Evolutionary conservation across 192 early-diverging fungal species (phyloP), one percentile per base, ranked within the genome.

Genomic region (Coemansia sp.): DNA sequence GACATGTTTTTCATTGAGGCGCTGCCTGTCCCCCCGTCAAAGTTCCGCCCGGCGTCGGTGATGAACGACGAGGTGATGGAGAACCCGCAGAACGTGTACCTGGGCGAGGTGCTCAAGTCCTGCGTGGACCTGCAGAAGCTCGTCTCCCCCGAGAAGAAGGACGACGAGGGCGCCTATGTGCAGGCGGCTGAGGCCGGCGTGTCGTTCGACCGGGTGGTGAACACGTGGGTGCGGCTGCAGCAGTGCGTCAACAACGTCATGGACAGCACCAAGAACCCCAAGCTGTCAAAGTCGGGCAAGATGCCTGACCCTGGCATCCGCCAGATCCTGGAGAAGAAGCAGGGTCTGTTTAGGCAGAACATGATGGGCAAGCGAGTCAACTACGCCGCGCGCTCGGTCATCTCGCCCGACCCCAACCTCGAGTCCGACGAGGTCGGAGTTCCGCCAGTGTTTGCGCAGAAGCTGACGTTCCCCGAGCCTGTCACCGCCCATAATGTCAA

Each of bases 331-430:
- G 98, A 99, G 80, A 98, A 98, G 91, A 99, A 99, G 87, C 95
- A 98, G 75, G 98, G 98, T 69, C 84, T 99, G 60, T 98, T 99
- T 86, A 88, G 98, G 59, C 97, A 95, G 86, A 96, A 99, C 81
- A 97, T 99, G 96, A 99, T 99, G 98, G 98, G 98, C 62, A 99
- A 99, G 85, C 92, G 98, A 72, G 98, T 99, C 83, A 99, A 99
- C 87, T 98, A 92, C 75, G 95, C 98, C 4, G 98, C 97, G 8
- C 92, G 98, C 58, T 93, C 91, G 50, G 98, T 99, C 61, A 99
- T 99, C 75, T 93, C 92, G 63, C 98, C 98, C 11, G 98, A 99
- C 76, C 95, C 95, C 9, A 95, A 96, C 72, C 92, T 99, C 59
- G 97, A 99, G 69, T 98, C 96, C 3, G 91, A 89, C 73, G 97